Percentiles rank a stretch among this genome's conserved stretches.
Conservation (phyloP, 2,329 filamentous ascomycete species). For the Torrubiella hemipterigena region DNA sequence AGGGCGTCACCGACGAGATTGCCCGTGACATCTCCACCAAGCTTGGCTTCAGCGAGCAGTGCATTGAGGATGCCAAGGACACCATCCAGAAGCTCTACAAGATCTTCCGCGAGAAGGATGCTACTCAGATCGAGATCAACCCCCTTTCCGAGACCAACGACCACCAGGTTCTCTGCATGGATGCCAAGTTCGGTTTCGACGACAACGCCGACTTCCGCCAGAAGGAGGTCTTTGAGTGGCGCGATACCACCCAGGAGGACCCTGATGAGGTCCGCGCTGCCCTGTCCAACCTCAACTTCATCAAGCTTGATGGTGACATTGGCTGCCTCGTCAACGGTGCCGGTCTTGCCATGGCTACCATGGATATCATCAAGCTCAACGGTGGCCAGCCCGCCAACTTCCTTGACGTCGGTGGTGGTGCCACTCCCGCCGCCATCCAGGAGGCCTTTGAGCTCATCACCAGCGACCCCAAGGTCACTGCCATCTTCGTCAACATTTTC, state of each 20-base stretch:
- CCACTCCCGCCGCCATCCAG: slow-evolving; percentile 91
- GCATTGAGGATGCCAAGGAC: slow-evolving; percentile 86
- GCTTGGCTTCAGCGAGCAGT: slow-evolving; percentile 96
- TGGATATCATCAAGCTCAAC: slow-evolving; percentile 99
- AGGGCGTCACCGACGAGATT: slow-evolving; percentile 90
- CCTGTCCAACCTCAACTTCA: slow-evolving; percentile 94
- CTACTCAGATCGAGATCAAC: slow-evolving; percentile 99
- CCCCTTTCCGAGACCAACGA: slow-evolving; percentile 95
- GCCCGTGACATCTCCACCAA: slow-evolving; percentile 80
- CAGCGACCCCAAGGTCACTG: slow-evolving; percentile 92
- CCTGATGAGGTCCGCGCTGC: slow-evolving; percentile 95
- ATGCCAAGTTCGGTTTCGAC: slow-evolving; percentile 97
- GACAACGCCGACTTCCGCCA: slow-evolving; percentile 99
- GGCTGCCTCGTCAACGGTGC: slow-evolving; percentile 98
- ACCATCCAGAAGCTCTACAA: slow-evolving; percentile 99
- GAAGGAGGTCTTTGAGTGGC: slow-evolving; percentile 89
- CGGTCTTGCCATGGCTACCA: slow-evolving; percentile 98
- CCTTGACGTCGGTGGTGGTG: slow-evolving; percentile 95
- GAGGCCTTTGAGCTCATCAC: slow-evolving; percentile 98
- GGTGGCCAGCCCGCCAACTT: slow-evolving; percentile 95
- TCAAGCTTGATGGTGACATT: slow-evolving; percentile 99
- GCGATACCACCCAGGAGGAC: slow-evolving; percentile 92
- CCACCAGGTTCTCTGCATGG: slow-evolving; percentile 97
- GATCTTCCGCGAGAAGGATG: slow-evolving; percentile 96
- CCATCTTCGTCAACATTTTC: slow-evolving; percentile 99